Percentiles rank a stretch among this genome's conserved stretches.
These are phyloP conservation scores for Plantago ovata DNA, from an alignment of 257 asterid species.

Conservation along the genomic window DNA sequence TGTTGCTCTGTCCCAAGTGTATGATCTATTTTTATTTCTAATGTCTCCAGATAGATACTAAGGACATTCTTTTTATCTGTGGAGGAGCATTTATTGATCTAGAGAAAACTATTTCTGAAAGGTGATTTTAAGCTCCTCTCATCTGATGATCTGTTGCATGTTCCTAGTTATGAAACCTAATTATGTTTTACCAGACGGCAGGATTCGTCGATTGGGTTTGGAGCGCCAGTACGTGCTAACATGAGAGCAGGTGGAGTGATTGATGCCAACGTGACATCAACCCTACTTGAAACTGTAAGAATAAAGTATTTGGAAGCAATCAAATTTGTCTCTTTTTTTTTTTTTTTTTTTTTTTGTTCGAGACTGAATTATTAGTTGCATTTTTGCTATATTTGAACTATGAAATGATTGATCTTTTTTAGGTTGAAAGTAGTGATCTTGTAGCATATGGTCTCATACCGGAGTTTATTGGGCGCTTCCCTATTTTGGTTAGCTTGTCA, in stretches of 20 bases:
- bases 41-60: constrained; percentile 73
- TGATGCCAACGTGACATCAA: constrained; percentile 67
- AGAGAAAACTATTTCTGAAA: constrained; percentile 90
- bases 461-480: constrained; percentile 92
- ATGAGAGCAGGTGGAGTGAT: constrained; percentile 81
- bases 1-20: constrained; percentile 9
- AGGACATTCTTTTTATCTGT: constrained; percentile 85
- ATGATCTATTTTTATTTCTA: constrained; percentile 11
- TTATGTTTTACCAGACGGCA: constrained; percentile 58
- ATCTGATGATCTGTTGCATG: constrained; percentile 12
- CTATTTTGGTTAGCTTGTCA: constrained; percentile 82
- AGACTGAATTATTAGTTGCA: constrained; percentile 19
- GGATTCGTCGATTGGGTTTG: constrained; percentile 93
- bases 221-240: constrained; percentile 90
- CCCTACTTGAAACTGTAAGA: constrained; percentile 88
- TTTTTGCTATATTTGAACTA: constrained; percentile 18
- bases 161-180: constrained; percentile 4
- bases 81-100: constrained; percentile 94
- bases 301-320: constrained; percentile 20
- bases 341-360: constrained; percentile 19
- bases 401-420: constrained; percentile 31
- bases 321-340: constrained; percentile 8
- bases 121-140: constrained; percentile 38
- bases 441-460: constrained; percentile 90
- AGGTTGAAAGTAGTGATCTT: constrained; percentile 96